Conservation (phyloP, 1,284 basidiomycete species). For the Malassezia furfur region DNA sequence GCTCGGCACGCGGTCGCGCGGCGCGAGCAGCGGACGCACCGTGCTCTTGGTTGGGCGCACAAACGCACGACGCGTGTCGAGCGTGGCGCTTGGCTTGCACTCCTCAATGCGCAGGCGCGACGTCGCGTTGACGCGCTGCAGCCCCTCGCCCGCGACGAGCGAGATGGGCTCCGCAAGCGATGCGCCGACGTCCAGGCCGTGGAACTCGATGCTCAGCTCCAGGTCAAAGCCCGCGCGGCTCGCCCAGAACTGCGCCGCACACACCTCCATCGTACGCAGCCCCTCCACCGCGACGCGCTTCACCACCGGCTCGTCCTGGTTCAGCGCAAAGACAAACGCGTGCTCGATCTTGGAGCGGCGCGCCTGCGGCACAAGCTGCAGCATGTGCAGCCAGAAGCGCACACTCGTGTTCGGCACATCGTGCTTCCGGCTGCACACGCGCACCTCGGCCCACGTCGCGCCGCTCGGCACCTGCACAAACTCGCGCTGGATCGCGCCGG, state of each 20-base stretch:
- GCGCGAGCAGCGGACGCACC: constrained; percentile 34
- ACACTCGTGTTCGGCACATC: constrained; percentile 33
- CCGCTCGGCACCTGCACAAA: constrained; percentile 47
- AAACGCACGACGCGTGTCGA: constrained; percentile 42
- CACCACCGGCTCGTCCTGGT: constrained; percentile 44
- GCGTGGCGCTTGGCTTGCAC: constrained; percentile 39
- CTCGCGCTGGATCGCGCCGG: constrained; percentile 40
- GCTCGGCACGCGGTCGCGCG: constrained; percentile 40
- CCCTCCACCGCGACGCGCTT: constrained; percentile 44
- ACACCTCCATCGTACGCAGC: constrained; percentile 46
- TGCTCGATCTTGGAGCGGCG: constrained; percentile 42
- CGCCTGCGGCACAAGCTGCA: constrained; percentile 43
- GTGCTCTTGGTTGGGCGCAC: constrained; percentile 34
- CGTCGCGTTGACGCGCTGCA: constrained; percentile 36
- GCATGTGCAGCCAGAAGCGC: constrained; percentile 47
- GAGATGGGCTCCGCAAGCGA: neutral
- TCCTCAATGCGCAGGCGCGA: constrained; percentile 42
- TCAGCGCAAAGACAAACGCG: constrained; percentile 39
- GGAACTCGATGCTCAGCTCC: constrained; percentile 46
- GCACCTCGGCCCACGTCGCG: constrained; percentile 47
- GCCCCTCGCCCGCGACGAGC: constrained; percentile 42
- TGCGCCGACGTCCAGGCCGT: constrained; percentile 24
- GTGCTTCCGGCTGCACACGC: constrained; percentile 38
- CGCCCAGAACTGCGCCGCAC: constrained; percentile 48
- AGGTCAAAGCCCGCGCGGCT: constrained; percentile 41